Conservation (phyloP, 176 grass and related monocot species). For the Tuctoria greenei region DNA sequence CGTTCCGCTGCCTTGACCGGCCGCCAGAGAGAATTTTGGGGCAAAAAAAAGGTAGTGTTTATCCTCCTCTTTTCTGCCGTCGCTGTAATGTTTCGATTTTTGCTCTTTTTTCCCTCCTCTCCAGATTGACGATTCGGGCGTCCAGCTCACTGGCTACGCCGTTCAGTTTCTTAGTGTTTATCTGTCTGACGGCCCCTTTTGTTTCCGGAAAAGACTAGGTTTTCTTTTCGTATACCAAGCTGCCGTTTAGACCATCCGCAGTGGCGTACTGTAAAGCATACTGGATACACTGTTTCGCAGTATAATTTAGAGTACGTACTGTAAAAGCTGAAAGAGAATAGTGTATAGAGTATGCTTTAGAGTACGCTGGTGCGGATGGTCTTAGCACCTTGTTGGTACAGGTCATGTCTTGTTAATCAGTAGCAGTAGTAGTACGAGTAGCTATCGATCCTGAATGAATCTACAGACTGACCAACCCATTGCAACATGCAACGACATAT, state of each 20-base stretch:
- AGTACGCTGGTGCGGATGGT: no score
- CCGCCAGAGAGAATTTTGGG: not conserved
- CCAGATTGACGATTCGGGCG: not conserved
- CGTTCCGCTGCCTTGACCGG: not conserved
- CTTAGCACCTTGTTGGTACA: no score
- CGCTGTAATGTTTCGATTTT: not conserved
- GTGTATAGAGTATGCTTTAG: no score
- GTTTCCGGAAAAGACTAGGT: not conserved
- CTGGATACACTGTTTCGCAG: no score
- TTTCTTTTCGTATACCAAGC: constrained; percentile 18
- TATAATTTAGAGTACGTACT: no score
- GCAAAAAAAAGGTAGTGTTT: no score
- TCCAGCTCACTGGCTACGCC: not conserved
- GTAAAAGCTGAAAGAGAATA: no score
- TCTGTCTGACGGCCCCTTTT: not conserved
- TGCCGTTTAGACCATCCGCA: no score
- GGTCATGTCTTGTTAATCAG: no score
- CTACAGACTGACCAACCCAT: not conserved
- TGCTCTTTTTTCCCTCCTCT: not conserved
- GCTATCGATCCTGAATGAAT: not conserved
- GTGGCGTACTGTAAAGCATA: no score
- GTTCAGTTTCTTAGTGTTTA: not conserved
- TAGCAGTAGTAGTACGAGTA: not conserved
- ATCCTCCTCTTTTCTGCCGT: no score
- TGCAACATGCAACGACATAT: constrained; percentile 5